Conservation (phyloP, 2,329 filamentous ascomycete genomes). For the Coniochaeta sp. region DNA sequence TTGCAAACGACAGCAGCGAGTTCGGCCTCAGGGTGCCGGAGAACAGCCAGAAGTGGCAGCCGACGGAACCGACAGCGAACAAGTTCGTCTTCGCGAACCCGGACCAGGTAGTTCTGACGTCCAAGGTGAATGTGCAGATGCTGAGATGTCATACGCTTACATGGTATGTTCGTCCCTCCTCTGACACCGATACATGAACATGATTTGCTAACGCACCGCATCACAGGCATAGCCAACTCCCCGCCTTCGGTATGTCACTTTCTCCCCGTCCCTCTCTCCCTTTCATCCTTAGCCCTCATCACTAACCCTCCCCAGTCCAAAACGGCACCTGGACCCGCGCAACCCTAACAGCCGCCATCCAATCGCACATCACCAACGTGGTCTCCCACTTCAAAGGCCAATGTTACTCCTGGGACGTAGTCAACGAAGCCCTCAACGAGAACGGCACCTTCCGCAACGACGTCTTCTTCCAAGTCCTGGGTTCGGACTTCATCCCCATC, state of each 20-base stretch:
- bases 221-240: conserved; percentile 41
- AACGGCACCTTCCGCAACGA: conserved; percentile 34
- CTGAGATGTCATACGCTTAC: conserved; percentile 49
- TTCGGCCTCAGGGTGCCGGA: conserved; percentile 52
- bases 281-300: too few relatives aligned
- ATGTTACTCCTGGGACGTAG: conserved; percentile 47
- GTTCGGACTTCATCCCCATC: conserved; percentile 37
- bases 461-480: conserved; percentile 38
- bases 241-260: conserved; percentile 31
- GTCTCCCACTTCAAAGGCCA: conserved; percentile 35
- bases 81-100: conserved; percentile 46
- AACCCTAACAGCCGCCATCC: conserved; percentile 42
- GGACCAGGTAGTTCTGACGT: conserved; percentile 30
- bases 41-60: conserved; percentile 49
- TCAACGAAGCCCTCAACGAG: conserved; percentile 46
- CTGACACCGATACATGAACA: too few relatives aligned
- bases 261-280: too few relatives aligned
- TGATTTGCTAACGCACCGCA: too few relatives aligned
- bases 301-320: conserved; percentile 10
- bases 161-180: too few relatives aligned
- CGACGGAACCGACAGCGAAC: conserved; percentile 43
- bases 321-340: conserved; percentile 39
- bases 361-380: conserved; percentile 44
- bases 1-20: conserved; percentile 41
- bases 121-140: conserved; percentile 25